Conservation (phyloP, 2,329 filamentous ascomycete genomes). For the Aspergillus spinulosporus region DNA sequence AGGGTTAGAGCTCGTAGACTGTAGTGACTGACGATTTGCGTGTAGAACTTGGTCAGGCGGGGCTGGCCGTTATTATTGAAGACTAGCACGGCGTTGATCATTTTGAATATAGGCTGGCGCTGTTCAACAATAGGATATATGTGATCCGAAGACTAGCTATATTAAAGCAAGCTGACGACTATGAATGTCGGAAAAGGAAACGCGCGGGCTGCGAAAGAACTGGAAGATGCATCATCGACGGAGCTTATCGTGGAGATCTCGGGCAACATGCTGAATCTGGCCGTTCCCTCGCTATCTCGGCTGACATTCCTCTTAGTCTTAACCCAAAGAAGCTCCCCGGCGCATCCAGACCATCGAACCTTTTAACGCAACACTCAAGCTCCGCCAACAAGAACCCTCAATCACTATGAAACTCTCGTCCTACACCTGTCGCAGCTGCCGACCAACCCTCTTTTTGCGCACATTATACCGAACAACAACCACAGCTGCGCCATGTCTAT, state of each 20-base stretch:
- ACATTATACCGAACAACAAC: constrained; percentile 10
- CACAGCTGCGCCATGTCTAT: constrained; percentile 16
- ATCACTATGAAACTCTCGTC: constrained; percentile 3
- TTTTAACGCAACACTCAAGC: background rate
- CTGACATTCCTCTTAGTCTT: constrained; percentile 13
- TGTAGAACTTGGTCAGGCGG: constrained; percentile 97
- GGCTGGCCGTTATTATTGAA: constrained; percentile 99
- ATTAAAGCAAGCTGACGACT: no score
- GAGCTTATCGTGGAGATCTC: constrained; percentile 23
- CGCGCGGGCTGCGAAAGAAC: background rate
- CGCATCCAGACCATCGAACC: constrained; percentile 1
- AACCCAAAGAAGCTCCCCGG: constrained; percentile 20
- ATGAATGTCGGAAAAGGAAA: background rate
- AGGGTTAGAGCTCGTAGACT: background rate
- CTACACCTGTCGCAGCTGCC: constrained; percentile 15
- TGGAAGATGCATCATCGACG: background rate
- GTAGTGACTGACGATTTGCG: constrained; percentile 69
- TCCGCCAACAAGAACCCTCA: background rate
- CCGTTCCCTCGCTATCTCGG: constrained; percentile 11
- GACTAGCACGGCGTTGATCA: constrained; percentile 98
- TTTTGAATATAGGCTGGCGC: constrained; percentile 42
- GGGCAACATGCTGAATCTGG: constrained; percentile 11
- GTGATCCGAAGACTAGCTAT: background rate
- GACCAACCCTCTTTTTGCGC: constrained; percentile 10
- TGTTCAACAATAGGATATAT: background rate